Base-by-base conservation (phyloP, 164 flowering plant genomes). In the Annona cherimola region DNA sequence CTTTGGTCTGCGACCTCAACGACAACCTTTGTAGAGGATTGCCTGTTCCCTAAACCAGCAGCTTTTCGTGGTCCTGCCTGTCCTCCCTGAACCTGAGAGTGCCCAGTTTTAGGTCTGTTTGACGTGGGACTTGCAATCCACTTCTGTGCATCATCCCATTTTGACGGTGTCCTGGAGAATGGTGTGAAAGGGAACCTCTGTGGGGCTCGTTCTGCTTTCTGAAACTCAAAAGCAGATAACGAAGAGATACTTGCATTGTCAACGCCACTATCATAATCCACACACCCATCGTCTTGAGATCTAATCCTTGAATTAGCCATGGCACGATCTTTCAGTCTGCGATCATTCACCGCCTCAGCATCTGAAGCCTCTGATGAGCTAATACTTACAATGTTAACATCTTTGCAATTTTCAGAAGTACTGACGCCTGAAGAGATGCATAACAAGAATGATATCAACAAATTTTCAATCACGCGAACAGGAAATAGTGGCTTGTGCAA, bases 81-180 rank as follows among this genome's bases (percentile, higher is more conserved):
- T 39, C 75, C 83, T 71, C 74, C 79, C 20, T 76, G 87, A 42
- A 60, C 63, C 69, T 80, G 85, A 42, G 79, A 61, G 50, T 77
- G 87, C 39, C 84, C 90, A 0, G 73, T 54, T 68, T 79, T 85
- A 1, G 84, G 75, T 73, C 86, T 61, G 76, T 81, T 89, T 1
- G 88, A 80, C 69, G 85, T 87, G n/a, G 96, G 96, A 61, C 97
- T 92, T 6, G 93, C 92, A 69, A 93, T 87, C 98, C 98, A 93
- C 71, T 93, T 91, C 81, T 89, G 93, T 1, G 96, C 98, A 83
- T 93, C 95, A 75, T 93, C 98, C 98, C 98, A 93, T 75, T 93
- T 93, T 6, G 98, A 93, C 42, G 93, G 96, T 8, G 92, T 84
- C 76, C 89, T 91, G 1, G 91, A 88, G 76, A 89, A 88, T 5